phyloP scores from a whole-genome alignment of 257 asterid genomes.

The Solanum sitiens region DNA sequence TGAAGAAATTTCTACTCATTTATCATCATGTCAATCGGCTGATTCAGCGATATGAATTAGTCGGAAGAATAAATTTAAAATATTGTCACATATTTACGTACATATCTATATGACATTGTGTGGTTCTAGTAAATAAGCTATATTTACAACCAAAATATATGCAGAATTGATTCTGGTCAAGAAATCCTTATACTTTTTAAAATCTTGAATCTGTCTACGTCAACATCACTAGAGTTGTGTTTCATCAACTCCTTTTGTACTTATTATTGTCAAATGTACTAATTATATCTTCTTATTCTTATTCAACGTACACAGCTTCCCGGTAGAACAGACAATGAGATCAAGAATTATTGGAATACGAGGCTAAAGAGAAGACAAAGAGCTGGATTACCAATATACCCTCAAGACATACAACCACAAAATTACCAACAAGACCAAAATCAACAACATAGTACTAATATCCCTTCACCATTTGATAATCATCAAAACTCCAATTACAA shows the following conservation, averaged over 20 bases:
- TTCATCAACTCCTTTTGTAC: not conserved
- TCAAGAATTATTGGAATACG: not conserved
- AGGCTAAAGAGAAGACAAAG: conserved; percentile 2
- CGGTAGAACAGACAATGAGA: not conserved
- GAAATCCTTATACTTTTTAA: not conserved
- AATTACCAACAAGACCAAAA: not conserved
- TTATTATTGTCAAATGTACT: not conserved
- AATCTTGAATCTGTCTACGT: not conserved
- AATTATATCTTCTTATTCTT: not conserved
- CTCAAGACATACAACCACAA: conserved; percentile 1
- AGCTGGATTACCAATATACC: conserved; percentile 1
- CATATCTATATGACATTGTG: not conserved
- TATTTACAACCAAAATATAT: too few relatives aligned
- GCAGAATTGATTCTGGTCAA: not conserved
- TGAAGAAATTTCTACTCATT: not conserved
- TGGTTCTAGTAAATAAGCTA: not conserved
- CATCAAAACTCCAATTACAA: not conserved
- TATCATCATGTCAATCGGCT: not conserved
- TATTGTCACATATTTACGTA: not conserved
- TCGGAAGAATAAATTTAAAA: not conserved
- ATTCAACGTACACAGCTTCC: conserved; percentile 32
- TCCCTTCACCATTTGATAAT: conserved; percentile 8
- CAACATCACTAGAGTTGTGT: not conserved
- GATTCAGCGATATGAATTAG: not conserved
- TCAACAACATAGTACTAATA: not conserved